These are phyloP conservation scores for Gilbertella persicaria DNA, from an alignment of 371 early-diverging fungal genomes.

Conservation along the genomic window DNA sequence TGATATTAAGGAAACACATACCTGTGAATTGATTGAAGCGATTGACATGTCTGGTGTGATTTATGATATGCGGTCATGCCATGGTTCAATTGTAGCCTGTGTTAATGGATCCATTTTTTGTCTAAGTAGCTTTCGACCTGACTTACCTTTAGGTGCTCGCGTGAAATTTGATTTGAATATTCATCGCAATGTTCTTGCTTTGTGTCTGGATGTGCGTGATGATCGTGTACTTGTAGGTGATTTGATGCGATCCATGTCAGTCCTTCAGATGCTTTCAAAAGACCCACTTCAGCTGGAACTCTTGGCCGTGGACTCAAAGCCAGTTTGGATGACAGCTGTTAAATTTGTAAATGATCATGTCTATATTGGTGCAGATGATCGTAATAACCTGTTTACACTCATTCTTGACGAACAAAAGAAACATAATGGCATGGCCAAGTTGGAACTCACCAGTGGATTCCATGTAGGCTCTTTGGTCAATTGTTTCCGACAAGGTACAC, in stretches of 20 bases:
- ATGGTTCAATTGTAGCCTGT: slow-evolving; percentile 48
- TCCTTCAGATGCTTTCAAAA: slow-evolving; percentile 42
- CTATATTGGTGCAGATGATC: slow-evolving; percentile 65
- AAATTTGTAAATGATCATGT: slow-evolving; percentile 63
- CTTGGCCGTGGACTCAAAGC: slow-evolving; percentile 63
- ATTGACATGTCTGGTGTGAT: slow-evolving; percentile 48
- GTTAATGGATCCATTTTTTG: slow-evolving; percentile 56
- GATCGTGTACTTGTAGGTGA: slow-evolving; percentile 86
- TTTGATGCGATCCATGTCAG: slow-evolving; percentile 76
- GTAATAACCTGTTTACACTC: slow-evolving; percentile 63
- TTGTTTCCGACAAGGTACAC: slow-evolving; percentile 50
- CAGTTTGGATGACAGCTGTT: slow-evolving; percentile 72
- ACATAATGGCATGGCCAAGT: slow-evolving; percentile 17
- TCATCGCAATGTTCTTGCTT: slow-evolving; percentile 60
- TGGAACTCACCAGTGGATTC: slow-evolving; percentile 68
- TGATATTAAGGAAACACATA: slow-evolving; percentile 32
- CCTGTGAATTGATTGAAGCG: slow-evolving; percentile 43
- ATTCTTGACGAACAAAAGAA: slow-evolving; percentile 8
- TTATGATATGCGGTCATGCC: slow-evolving; percentile 45
- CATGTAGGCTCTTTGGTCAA: slow-evolving; percentile 87
- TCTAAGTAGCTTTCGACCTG: slow-evolving; percentile 28
- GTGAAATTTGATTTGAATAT: slow-evolving; percentile 31
- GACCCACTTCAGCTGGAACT: slow-evolving; percentile 49
- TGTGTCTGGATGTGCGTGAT: slow-evolving; percentile 63
- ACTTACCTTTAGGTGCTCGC: slow-evolving; percentile 25